Evolutionary conservation across 2,329 filamentous ascomycete species (phyloP), one percentile per base, ranked within the genome.

Genomic region (Pseudogymnoascus verrucosus): DNA sequence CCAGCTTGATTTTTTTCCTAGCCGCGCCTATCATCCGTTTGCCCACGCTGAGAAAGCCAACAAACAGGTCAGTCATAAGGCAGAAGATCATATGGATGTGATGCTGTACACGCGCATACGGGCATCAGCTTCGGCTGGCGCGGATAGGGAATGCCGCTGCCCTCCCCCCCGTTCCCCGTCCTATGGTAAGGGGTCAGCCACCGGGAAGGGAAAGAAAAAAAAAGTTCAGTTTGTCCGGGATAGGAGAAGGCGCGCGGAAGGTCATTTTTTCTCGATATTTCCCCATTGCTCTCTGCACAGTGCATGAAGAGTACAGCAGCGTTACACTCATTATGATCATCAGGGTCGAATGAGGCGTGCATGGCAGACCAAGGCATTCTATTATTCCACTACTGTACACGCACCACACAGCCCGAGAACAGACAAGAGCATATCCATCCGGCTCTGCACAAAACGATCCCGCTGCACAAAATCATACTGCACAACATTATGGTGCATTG

Each of bases 71-170:
- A 57, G 51, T 34, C 51, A 57, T 57, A 57, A 57, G 26, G 51
- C 51, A 31, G 51, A 57, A 28, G 4, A 57, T 34, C 31, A 11
- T 2, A n/a, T 16, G 44, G 51, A 34, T 31, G 51, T 6, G 51
- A 57, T 57, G 51, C 51, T 57, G 51, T 57, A 26, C 51, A 57
- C 51, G 51, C 51, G 51, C 28, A 57, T 57, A 57, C 26, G 28
- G 51, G 21, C 7, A 57, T 34, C n/a, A 57, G 28, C n/a, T 57
- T 57, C 51, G 51, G 51, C 28, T 57, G 51, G 51, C n/a, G 26
- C 28, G 26, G 47, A 57, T 16, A 34, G 51, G 51, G 51, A 57
- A 57, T 57, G 51, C 51, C 51, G 26, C 51, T 34, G 26, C 26
- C 23, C 6, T n/a, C 10, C 47, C 47, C 51, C 51, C 47, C 26